phyloP scores from a whole-genome alignment of 2,329 filamentous ascomycete genomes.

The Claviceps digitariae region DNA sequence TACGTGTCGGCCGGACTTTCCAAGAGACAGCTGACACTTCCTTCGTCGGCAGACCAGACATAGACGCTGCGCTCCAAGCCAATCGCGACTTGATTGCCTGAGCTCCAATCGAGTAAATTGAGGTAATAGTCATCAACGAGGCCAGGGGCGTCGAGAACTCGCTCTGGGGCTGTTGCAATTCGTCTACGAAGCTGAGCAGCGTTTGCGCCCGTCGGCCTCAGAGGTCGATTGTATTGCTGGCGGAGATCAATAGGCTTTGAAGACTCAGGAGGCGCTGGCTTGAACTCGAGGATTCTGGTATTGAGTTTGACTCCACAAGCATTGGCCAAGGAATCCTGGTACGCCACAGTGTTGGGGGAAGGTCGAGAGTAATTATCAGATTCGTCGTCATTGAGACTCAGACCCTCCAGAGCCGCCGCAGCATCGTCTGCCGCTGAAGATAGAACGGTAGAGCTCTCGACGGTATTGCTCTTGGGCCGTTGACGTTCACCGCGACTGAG shows the following conservation, averaged over 20 bases:
- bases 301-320: slow-evolving; percentile 89
- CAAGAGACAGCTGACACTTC: slow-evolving; percentile 74
- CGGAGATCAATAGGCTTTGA: slow-evolving; percentile 96
- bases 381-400: slow-evolving; percentile 62
- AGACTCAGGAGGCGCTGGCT: slow-evolving; percentile 94
- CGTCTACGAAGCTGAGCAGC: slow-evolving; percentile 82
- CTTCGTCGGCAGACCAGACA: slow-evolving; percentile 94
- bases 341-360: slow-evolving; percentile 77
- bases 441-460: slow-evolving; percentile 62
- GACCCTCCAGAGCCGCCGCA: slow-evolving; percentile 62
- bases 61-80: slow-evolving; percentile 95
- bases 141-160: slow-evolving; percentile 89
- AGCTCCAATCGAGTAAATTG: slow-evolving; percentile 97
- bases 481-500: slow-evolving; percentile 57
- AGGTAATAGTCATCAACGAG: slow-evolving; percentile 98
- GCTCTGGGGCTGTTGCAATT: slow-evolving; percentile 87
- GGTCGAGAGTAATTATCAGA: slow-evolving; percentile 58
- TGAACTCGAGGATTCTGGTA: slow-evolving; percentile 94
- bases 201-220: slow-evolving; percentile 61
- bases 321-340: slow-evolving; percentile 79
- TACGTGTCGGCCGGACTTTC: slow-evolving; percentile 87
- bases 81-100: slow-evolving; percentile 94
- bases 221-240: slow-evolving; percentile 92
- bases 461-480: slow-evolving; percentile 55
- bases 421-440: slow-evolving; percentile 70